Evolutionary conservation across 2,329 filamentous ascomycete species (phyloP), one percentile per base, ranked within the genome.

Genomic region (Tricladium varicosporioides): DNA sequence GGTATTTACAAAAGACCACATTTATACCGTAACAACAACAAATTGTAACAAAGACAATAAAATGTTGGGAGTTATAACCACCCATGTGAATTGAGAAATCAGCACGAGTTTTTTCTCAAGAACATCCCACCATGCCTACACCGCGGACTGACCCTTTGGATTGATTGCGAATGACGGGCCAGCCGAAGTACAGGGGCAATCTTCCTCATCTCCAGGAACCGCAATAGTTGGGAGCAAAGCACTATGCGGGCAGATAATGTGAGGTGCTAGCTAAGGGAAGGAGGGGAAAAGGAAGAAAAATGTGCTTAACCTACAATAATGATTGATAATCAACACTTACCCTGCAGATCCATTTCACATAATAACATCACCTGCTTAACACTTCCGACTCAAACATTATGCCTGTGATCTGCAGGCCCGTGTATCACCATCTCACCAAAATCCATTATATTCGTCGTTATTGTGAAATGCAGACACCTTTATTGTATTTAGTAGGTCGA

Each of bases 121-220:
- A 67, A 70, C 72, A 70, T 79, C 75, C 79, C 80, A 82, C 80
- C 80, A 80, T 78, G 73, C 79, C 78, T 72, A 75, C 76, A 80
- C 74, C 78, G 74, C 76, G 73, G 73, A 73, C 75, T 78, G 73
- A 60, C 68, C 75, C 76, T 77, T 70, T 71, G 70, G 67, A 76
- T 77, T 74, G 72, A 73, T 75, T 77, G 76, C 76, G 77, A 78
- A 80, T 78, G 74, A 77, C 68, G 72, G 76, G 73, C 68, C 76
- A 76, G 75, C 67, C 73, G 75, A 74, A 74, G 75, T 76, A 76
- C 72, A 78, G 75, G 79, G 80, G 78, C 74, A 75, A 79, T 83
- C 79, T 83, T 74, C 80, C 80, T 82, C 80, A 69, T 70, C 74
- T 79, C 74, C 79, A 82, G 80, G 80, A 82, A 83, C 79, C 80